Conservation (phyloP, 768 basidiomycete species). For the Boletus subparvulus region DNA sequence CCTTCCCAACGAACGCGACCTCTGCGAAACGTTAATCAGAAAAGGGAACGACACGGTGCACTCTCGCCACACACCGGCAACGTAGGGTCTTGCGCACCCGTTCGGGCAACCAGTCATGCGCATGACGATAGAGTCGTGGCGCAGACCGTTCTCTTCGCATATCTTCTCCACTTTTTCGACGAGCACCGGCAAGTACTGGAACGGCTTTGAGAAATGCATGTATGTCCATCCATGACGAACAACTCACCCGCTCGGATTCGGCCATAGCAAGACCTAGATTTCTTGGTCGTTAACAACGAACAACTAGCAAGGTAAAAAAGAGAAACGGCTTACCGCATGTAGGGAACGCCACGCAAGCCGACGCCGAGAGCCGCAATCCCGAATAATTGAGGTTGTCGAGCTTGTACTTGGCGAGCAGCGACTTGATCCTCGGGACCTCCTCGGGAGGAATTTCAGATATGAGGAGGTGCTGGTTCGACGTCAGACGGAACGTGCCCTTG, state of each 20-base stretch:
- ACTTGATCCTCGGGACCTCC: conserved; percentile 76
- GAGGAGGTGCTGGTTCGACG: conserved; percentile 92
- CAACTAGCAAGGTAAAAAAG: not conserved
- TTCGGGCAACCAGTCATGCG: conserved; percentile 98
- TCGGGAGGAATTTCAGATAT: conserved; percentile 77
- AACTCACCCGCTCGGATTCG: conserved; percentile 64
- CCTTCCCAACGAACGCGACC: conserved; percentile 95
- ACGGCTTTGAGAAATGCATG: conserved; percentile 42
- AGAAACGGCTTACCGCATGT: conserved; percentile 65
- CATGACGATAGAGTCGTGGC: conserved; percentile 96
- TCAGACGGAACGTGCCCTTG: conserved; percentile 91
- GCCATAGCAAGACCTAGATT: conserved; percentile 68
- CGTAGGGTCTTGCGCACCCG: conserved; percentile 90
- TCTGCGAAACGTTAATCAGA: conserved; percentile 45
- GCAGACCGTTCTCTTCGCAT: conserved; percentile 88
- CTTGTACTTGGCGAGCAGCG: conserved; percentile 77
- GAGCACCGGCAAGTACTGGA: conserved; percentile 85
- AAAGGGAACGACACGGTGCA: not conserved
- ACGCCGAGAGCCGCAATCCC: conserved; percentile 82
- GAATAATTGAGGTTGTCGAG: conserved; percentile 83
- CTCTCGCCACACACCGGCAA: conserved; percentile 59
- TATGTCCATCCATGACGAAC: not conserved
- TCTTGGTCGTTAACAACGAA: not conserved
- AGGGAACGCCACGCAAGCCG: conserved; percentile 97
- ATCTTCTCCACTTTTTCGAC: conserved; percentile 94